phyloP scores from a whole-genome alignment of 2,329 filamentous ascomycete species.

The Beauveria australis region DNA sequence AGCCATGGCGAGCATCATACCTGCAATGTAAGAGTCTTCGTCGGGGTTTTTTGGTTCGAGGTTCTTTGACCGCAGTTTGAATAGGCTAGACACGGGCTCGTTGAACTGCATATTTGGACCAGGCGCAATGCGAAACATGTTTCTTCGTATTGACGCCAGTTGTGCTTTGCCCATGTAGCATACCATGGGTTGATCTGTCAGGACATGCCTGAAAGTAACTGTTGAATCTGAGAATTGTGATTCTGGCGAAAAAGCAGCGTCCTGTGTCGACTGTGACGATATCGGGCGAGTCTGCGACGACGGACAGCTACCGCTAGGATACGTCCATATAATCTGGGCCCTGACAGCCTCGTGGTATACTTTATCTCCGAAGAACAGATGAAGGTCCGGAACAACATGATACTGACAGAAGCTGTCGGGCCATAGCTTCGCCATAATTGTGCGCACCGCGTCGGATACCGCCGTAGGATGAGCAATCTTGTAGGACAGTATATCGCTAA shows the following conservation, averaged over 20 bases:
- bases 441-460: conserved; percentile 34
- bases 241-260: conserved; percentile 21
- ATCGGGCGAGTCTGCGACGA: conserved; percentile 25
- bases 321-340: conserved; percentile 43
- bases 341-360: conserved; percentile 38
- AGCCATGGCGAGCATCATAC: conserved; percentile 47
- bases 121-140: conserved; percentile 36
- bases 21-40: conserved; percentile 45
- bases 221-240: conserved; percentile 16
- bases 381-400: conserved; percentile 31
- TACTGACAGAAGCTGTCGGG: conserved; percentile 25
- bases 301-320: conserved; percentile 18
- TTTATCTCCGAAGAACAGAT: conserved; percentile 40
- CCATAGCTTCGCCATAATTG: conserved; percentile 38
- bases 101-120: conserved; percentile 36
- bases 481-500: conserved; percentile 34
- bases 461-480: conserved; percentile 24
- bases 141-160: conserved; percentile 36
- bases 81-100: conserved; percentile 38
- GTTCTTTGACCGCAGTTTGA: conserved; percentile 37
- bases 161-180: conserved; percentile 41
- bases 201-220: conserved; percentile 11
- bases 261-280: conserved; percentile 28
- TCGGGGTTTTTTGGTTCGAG: conserved; percentile 40
- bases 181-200: conserved; percentile 26